phyloP scores from a whole-genome alignment of 352 stramenopile genomes.

The Globisporangium cederbergense region DNA sequence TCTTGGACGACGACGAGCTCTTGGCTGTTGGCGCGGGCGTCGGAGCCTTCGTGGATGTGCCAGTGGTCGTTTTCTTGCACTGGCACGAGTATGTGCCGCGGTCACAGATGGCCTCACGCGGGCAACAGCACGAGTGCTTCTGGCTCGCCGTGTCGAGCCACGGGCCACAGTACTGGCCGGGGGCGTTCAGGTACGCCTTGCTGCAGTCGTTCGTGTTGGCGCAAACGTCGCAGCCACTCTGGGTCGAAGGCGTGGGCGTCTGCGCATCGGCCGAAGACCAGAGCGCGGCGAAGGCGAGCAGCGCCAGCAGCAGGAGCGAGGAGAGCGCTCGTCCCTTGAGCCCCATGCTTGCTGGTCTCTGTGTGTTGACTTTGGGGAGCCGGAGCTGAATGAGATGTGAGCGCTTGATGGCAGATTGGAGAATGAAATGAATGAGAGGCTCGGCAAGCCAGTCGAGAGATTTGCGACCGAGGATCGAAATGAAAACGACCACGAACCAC shows the following conservation, averaged over 20 bases:
- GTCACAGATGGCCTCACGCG: constrained; percentile 31
- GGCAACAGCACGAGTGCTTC: constrained; percentile 54
- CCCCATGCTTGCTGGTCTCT: constrained; percentile 1
- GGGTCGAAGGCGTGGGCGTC: constrained; percentile 2
- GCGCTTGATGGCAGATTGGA: background rate
- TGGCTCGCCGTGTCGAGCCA: constrained; percentile 40
- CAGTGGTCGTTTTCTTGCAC: constrained; percentile 25
- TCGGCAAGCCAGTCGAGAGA: background rate
- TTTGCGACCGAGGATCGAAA: constrained; percentile 8
- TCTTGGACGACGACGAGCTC: constrained; percentile 23
- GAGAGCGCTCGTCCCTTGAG: constrained; percentile 6
- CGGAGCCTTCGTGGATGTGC: constrained; percentile 19
- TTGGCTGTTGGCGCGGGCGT: constrained; percentile 33
- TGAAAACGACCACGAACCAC: background rate
- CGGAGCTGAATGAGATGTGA: background rate
- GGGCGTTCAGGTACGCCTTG: constrained; percentile 38
- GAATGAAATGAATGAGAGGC: constrained; percentile 1
- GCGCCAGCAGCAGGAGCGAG: constrained; percentile 10
- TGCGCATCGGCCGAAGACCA: constrained; percentile 12
- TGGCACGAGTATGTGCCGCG: constrained; percentile 41
- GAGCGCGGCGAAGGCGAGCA: constrained; percentile 13
- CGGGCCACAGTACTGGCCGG: constrained; percentile 48
- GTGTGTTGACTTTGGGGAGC: background rate
- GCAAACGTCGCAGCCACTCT: constrained; percentile 46
- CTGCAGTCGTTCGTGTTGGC: constrained; percentile 42